phyloP scores from a whole-genome alignment of 345 rosid genomes.

The Toxicodendron radicans region DNA sequence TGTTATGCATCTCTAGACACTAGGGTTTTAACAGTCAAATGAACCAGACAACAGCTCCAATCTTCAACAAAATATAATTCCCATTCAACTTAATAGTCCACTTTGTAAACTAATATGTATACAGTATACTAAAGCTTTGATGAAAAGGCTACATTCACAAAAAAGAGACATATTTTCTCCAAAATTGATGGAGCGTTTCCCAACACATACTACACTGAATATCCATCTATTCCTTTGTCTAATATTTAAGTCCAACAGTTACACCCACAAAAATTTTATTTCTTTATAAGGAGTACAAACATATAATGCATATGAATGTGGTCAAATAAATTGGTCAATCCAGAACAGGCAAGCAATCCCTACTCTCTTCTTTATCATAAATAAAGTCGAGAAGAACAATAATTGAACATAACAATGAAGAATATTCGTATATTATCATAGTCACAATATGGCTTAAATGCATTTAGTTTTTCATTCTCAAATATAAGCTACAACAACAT shows the following conservation, averaged over 20 bases:
- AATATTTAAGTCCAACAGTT: neutral
- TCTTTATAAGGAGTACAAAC: neutral
- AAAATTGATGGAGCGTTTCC: neutral
- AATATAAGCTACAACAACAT: neutral
- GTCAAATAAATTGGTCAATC: neutral
- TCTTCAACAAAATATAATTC: neutral
- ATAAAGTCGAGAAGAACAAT: neutral
- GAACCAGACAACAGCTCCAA: neutral
- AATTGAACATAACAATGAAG: neutral
- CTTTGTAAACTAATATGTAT: neutral
- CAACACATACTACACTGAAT: neutral
- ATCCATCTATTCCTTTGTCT: neutral
- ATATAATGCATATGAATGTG: neutral
- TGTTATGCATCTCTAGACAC: slow-evolving; percentile 9
- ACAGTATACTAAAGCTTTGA: neutral
- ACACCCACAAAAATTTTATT: neutral
- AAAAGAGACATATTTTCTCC: neutral
- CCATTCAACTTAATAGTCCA: neutral
- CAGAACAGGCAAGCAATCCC: neutral
- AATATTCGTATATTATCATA: neutral
- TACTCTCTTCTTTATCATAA: neutral
- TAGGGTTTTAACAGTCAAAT: neutral
- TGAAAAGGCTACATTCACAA: neutral
- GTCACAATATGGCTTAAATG: neutral
- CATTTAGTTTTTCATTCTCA: neutral